These are phyloP conservation scores for Xanthoceras sorbifolium DNA, from an alignment of 345 rosid species.

Conservation along the genomic window DNA sequence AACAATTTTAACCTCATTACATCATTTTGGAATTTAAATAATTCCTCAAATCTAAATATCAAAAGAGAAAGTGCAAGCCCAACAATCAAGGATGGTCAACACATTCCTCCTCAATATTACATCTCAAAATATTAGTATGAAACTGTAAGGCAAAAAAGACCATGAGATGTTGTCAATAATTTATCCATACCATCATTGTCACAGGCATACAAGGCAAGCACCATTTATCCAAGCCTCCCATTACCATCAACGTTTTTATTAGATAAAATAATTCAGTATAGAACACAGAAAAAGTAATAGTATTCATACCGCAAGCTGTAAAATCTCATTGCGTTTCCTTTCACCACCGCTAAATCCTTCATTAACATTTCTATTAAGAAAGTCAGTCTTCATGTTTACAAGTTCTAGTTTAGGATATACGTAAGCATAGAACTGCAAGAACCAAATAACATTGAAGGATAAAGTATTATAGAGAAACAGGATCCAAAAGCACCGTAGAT, in stretches of 20 bases:
- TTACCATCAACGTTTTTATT: neutral
- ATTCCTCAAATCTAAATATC: slow-evolving; percentile 6
- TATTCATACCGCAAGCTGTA: slow-evolving; percentile 80
- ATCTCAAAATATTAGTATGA: neutral
- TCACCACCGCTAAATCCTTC: slow-evolving; percentile 99
- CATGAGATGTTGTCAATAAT: neutral
- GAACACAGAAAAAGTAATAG: neutral
- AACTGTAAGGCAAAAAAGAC: neutral
- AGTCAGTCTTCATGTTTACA: slow-evolving; percentile 89
- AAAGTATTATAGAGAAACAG: neutral
- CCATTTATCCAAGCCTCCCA: neutral
- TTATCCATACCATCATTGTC: neutral
- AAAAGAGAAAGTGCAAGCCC: neutral
- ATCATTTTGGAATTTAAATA: neutral
- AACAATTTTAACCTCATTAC: slow-evolving; percentile 1
- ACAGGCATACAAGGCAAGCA: neutral
- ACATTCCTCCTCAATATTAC: neutral
- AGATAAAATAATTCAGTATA: neutral
- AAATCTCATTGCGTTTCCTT: slow-evolving; percentile 92
- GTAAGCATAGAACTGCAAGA: slow-evolving; percentile 79
- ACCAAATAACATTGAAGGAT: slow-evolving; percentile 15
- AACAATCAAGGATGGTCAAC: neutral
- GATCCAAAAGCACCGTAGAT: slow-evolving; percentile 1
- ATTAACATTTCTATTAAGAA: slow-evolving; percentile 93
- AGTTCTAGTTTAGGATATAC: slow-evolving; percentile 74